Base-by-base conservation (phyloP, 768 basidiomycete genomes). In the Leucogyrophana mollusca region DNA sequence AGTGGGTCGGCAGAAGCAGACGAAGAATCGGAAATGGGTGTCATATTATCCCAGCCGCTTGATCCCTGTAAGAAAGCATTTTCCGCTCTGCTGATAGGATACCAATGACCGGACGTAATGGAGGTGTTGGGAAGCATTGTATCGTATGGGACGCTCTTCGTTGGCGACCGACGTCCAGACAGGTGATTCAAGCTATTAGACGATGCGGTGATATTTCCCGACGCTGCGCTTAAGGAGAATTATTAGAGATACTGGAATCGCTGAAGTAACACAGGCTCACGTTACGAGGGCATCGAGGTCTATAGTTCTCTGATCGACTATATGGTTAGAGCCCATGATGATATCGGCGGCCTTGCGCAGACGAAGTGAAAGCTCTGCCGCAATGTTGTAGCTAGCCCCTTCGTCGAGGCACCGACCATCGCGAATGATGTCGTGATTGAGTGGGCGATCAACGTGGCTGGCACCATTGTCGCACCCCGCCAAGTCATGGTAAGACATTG, bases 281-380 rank as follows among this genome's bases (percentile, higher is more conserved):
- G 73, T 77, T 10, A 76, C 71, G 48, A 78, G 74, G 24, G 66
- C 56, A 54, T 81, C 80, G n/a, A 79, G 56, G 17, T 78, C 77
- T 20, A 65, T 54, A 44, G 82, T 73, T 34, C 71, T 70, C 49
- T 76, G 77, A 41, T 66, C 64, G 22, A 76, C 61, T 32, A 55
- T 52, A 51, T 74, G 76, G 9, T 51, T 41, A 8, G 54, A 54
- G 14, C 56, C 58, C 40, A 62, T 67, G 33, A 86, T 73, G 32
- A 77, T 65, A 43, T 80, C 72, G 17, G 78, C 74, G 9, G 80
- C 82, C 54, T 74, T 80, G 18, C 82, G 73, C 18, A 87, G 72
- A 42, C 80, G 72, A 23, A 84, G 65, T 2, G 82, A 85, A n/a
- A 87, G 67, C 54, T 87, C 83, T 9, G 85, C 71, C 16, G 82